Conservation (phyloP, 371 early-diverging fungal species). For the Quaeritorhiza haematococci region DNA sequence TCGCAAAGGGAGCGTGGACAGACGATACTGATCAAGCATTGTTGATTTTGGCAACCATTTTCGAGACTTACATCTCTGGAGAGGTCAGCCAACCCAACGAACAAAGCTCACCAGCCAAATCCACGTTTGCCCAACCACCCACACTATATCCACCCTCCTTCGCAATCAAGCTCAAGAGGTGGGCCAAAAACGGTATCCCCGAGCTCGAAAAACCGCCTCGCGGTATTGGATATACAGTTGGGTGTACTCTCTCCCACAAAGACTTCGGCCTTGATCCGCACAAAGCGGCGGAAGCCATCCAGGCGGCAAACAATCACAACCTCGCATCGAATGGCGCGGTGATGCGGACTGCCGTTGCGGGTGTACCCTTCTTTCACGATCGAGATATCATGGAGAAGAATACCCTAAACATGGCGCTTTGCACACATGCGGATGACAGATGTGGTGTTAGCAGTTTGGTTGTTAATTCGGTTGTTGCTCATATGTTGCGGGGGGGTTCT, state of each 20-base stretch:
- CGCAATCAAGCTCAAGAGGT: slow-evolving; percentile 41
- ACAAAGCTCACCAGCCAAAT: no score
- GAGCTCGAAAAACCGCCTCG: slow-evolving; percentile 50
- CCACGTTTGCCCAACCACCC: no score
- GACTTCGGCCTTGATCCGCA: slow-evolving; percentile 38
- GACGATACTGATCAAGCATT: slow-evolving; percentile 66
- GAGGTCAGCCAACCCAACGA: no score
- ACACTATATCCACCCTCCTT: slow-evolving; percentile 47
- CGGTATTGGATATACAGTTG: slow-evolving; percentile 52
- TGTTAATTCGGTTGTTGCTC: slow-evolving; percentile 53
- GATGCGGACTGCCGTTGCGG: slow-evolving; percentile 56
- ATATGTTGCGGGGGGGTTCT: slow-evolving; percentile 33
- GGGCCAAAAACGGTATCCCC: slow-evolving; percentile 47
- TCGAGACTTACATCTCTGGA: slow-evolving; percentile 42
- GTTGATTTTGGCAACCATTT: slow-evolving; percentile 48
- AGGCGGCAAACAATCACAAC: slow-evolving; percentile 21
- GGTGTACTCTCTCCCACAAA: slow-evolving; percentile 40
- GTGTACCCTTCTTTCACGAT: slow-evolving; percentile 60
- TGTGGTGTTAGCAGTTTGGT: slow-evolving; percentile 57
- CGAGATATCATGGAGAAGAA: slow-evolving; percentile 54
- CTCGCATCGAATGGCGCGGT: slow-evolving; percentile 60
- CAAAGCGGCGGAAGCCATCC: slow-evolving; percentile 34
- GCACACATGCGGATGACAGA: slow-evolving; percentile 66
- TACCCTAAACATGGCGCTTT: slow-evolving; percentile 37
- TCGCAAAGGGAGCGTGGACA: slow-evolving; percentile 53